These are phyloP conservation scores for Mycena epipterygia DNA, from an alignment of 768 basidiomycete species.

Conservation along the genomic window DNA sequence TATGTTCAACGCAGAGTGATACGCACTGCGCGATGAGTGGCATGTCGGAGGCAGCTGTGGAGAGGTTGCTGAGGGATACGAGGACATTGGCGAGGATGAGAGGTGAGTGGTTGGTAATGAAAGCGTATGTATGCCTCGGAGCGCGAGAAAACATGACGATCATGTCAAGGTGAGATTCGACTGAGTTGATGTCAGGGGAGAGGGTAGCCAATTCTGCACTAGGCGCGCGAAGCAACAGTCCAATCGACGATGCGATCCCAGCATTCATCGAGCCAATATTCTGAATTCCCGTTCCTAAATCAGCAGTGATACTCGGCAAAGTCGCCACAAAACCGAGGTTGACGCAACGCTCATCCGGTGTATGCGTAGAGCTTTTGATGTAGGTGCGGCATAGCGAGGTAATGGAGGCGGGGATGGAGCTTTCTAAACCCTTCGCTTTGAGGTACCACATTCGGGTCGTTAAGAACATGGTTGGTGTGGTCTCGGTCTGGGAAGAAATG, in stretches of 20 bases:
- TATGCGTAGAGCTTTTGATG: neutral
- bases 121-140: neutral
- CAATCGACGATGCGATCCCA: neutral
- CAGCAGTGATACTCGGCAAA: neutral
- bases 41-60: neutral
- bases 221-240: neutral
- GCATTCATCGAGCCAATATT: neutral
- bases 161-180: slow-evolving; percentile 19
- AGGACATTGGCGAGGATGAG: neutral
- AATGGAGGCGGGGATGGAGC: neutral
- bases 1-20: slow-evolving; percentile 11
- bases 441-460: slow-evolving; percentile 10
- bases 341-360: neutral
- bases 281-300: neutral
- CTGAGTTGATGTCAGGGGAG: neutral
- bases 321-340: neutral
- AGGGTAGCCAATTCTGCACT: neutral
- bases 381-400: neutral
- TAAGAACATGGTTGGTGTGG: neutral
- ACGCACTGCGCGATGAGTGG: neutral
- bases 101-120: slow-evolving; percentile 3
- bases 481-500: neutral
- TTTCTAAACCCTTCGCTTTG: neutral
- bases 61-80: neutral
- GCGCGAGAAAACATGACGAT: slow-evolving; percentile 10